Evolutionary conservation across 75 land plant species (phyloP).

Genomic region (Sequoiadendron giganteum): DNA sequence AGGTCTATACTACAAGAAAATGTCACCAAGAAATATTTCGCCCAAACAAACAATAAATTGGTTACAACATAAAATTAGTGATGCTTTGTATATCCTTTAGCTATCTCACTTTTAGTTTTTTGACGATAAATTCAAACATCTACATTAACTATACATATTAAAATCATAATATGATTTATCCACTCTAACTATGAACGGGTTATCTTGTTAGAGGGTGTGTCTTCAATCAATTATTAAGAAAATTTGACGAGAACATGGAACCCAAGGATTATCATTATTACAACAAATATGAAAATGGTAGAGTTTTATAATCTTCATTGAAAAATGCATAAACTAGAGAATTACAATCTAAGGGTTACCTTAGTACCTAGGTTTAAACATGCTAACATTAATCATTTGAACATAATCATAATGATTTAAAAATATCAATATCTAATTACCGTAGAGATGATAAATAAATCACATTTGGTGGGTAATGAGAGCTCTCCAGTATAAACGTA

Average conservation of each 20-base stretch:
- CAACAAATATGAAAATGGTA: too few relatives aligned
- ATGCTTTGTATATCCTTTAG: slow-evolving; percentile 83
- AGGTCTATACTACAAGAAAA: slow-evolving; percentile 74
- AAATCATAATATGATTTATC: slow-evolving; percentile 57
- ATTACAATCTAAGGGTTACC: too few relatives aligned
- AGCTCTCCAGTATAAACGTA: too few relatives aligned
- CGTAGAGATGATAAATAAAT: too few relatives aligned
- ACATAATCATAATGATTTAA: too few relatives aligned
- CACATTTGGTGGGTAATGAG: too few relatives aligned
- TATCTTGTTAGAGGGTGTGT: slow-evolving; percentile 36
- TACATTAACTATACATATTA: too few relatives aligned
- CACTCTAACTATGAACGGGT: slow-evolving; percentile 43
- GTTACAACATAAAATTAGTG: slow-evolving; percentile 90
- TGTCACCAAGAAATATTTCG: slow-evolving; percentile 79
- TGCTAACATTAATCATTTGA: too few relatives aligned
- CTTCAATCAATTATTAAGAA: slow-evolving; percentile 48
- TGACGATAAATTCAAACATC: slow-evolving; percentile 78
- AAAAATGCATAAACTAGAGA: too few relatives aligned
- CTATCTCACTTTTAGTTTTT: slow-evolving; percentile 64
- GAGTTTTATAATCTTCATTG: too few relatives aligned
- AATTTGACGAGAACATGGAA: slow-evolving; percentile 72
- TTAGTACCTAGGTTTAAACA: too few relatives aligned
- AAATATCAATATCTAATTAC: too few relatives aligned
- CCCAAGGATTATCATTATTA: slow-evolving; percentile 65
- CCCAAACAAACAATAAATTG: slow-evolving; percentile 73